Conservation (phyloP, 495 filamentous ascomycete species). For the Annulohypoxylon stygium region DNA sequence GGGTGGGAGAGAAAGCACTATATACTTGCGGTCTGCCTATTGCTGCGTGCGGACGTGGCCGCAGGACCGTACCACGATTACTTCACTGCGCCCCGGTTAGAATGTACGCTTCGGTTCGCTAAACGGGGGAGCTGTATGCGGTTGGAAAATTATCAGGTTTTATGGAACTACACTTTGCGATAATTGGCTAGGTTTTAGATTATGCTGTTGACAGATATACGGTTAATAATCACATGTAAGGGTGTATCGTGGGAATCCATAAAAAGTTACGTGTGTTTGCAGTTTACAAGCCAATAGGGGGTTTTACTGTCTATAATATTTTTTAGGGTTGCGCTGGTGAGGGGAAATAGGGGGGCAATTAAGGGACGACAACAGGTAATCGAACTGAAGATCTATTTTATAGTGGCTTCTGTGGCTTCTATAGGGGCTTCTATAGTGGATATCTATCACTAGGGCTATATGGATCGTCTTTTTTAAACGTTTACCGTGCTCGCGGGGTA, state of each 20-base stretch:
- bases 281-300: no score
- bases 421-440: slow-evolving; percentile 5
- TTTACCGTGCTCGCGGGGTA: slow-evolving; percentile 47
- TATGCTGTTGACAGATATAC: not conserved
- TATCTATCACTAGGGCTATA: not conserved
- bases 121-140: not conserved
- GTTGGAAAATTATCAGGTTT: slow-evolving; percentile 9
- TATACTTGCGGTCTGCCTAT: slow-evolving; percentile 44
- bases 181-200: not conserved
- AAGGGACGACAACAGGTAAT: not conserved
- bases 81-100: not conserved
- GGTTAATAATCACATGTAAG: not conserved
- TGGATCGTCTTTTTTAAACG: slow-evolving; percentile 11
- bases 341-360: not conserved
- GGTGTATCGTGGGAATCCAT: not conserved
- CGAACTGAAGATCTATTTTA: slow-evolving; percentile 19
- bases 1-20: not conserved
- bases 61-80: not conserved
- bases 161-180: slow-evolving; percentile 2
- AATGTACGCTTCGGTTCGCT: not conserved
- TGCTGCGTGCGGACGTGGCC: slow-evolving; percentile 27
- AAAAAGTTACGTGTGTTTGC: no score
- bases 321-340: not conserved
- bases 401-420: not conserved
- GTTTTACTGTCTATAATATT: no score